phyloP scores from a whole-genome alignment of 305 asterid genomes.

The Fraxinus latifolia region DNA sequence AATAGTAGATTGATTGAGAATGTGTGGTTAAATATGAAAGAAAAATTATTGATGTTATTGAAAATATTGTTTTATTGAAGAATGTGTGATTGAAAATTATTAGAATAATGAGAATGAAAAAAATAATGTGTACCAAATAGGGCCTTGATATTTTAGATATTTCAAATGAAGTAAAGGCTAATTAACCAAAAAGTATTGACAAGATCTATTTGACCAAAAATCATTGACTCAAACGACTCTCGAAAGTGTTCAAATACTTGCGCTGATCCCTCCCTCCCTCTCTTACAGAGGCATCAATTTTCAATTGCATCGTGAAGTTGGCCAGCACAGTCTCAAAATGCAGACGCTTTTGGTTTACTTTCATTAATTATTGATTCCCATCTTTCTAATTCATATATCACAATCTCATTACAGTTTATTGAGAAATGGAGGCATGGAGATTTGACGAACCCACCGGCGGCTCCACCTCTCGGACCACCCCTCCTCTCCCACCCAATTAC shows the following conservation, averaged over 20 bases:
- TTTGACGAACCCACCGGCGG: conserved; percentile 47
- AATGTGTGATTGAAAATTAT: too few relatives aligned
- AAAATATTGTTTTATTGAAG: too few relatives aligned
- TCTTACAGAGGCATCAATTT: background rate
- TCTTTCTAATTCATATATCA: background rate
- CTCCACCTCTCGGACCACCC: conserved; percentile 11
- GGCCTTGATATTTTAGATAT: too few relatives aligned
- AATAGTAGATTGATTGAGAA: too few relatives aligned
- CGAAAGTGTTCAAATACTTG: conserved; percentile 25
- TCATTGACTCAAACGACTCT: too few relatives aligned
- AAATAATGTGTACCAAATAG: too few relatives aligned
- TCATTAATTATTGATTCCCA: background rate
- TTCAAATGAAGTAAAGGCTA: too few relatives aligned
- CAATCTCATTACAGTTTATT: background rate
- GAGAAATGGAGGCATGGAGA: conserved; percentile 44
- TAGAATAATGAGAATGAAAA: too few relatives aligned
- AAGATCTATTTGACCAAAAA: too few relatives aligned
- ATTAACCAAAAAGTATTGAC: too few relatives aligned
- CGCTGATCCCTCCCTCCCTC: background rate
- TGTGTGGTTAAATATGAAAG: too few relatives aligned
- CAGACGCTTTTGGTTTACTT: background rate
- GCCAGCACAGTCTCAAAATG: background rate
- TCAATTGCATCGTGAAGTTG: background rate
- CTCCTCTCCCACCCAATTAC: conserved; percentile 36
- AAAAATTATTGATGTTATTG: too few relatives aligned